These are phyloP conservation scores for Fusarium phyllophilum DNA, from an alignment of 2,329 filamentous ascomycete species.

Conservation along the genomic window DNA sequence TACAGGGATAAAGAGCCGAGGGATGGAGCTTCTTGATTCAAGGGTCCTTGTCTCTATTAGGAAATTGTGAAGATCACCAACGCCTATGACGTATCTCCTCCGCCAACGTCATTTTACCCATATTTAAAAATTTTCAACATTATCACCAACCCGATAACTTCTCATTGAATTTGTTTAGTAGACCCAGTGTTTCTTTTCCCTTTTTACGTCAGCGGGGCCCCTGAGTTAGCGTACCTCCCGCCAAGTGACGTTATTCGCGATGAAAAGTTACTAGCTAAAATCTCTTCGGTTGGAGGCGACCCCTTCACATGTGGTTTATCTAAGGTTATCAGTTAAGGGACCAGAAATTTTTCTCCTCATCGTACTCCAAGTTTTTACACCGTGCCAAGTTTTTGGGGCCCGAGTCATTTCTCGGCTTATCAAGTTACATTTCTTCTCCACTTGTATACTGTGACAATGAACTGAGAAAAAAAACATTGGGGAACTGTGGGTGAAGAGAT, in stretches of 20 bases:
- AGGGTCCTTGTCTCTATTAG: constrained; percentile 19
- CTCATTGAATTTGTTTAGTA: background rate
- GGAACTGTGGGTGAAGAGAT: constrained; percentile 1
- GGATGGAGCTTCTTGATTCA: constrained; percentile 15
- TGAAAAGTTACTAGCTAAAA: background rate
- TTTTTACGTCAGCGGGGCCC: constrained; percentile 26
- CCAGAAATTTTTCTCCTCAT: background rate
- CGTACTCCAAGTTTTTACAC: constrained; percentile 3
- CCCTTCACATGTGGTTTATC: constrained; percentile 15
- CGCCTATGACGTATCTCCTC: constrained; percentile 8
- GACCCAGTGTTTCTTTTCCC: background rate
- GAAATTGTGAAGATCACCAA: constrained; percentile 20
- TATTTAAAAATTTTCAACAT: constrained; percentile 20
- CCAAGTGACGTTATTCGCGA: background rate
- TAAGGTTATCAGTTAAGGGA: constrained; percentile 23
- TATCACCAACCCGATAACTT: background rate
- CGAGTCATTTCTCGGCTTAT: constrained; percentile 25
- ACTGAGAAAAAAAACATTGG: constrained; percentile 13
- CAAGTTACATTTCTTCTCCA: constrained; percentile 1
- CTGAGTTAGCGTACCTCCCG: background rate
- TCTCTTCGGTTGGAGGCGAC: constrained; percentile 2
- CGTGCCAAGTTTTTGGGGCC: background rate
- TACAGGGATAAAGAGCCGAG: constrained; percentile 26
- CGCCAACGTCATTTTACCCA: constrained; percentile 22
- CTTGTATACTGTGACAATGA: constrained; percentile 13